These are phyloP conservation scores for Quercus lobata DNA, from an alignment of 331 rosid genomes.

Conservation along the genomic window DNA sequence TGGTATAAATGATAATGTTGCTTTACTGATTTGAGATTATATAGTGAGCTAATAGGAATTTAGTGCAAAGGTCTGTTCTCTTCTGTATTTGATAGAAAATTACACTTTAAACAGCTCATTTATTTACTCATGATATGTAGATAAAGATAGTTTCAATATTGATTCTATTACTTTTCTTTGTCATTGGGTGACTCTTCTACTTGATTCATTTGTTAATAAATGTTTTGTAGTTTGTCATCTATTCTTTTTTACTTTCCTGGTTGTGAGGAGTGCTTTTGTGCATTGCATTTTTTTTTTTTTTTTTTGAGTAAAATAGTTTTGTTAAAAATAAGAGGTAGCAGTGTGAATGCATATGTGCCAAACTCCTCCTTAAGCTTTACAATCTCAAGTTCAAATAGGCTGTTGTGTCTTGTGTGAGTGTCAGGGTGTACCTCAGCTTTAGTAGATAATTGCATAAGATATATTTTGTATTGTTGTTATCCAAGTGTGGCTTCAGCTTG, in stretches of 20 bases:
- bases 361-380: no score
- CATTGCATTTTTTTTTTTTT: no score
- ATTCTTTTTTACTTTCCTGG: not conserved
- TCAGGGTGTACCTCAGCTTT: not conserved
- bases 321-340: no score
- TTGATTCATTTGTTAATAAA: not conserved
- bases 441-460: not conserved
- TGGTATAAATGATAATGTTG: not conserved
- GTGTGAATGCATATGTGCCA: no score
- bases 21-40: not conserved
- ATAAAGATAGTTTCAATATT: not conserved
- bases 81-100: not conserved
- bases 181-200: not conserved
- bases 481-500: not conserved
- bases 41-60: not conserved
- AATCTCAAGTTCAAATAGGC: no score
- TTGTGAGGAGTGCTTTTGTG: not conserved
- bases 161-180: not conserved
- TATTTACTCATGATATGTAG: not conserved
- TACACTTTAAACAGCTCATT: not conserved
- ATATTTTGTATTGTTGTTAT: not conserved
- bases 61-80: not conserved
- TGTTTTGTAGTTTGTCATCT: not conserved
- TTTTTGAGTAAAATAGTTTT: no score
- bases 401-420: not conserved